Conservation (phyloP, 371 early-diverging fungal species). For the Chytridium lagenaria region DNA sequence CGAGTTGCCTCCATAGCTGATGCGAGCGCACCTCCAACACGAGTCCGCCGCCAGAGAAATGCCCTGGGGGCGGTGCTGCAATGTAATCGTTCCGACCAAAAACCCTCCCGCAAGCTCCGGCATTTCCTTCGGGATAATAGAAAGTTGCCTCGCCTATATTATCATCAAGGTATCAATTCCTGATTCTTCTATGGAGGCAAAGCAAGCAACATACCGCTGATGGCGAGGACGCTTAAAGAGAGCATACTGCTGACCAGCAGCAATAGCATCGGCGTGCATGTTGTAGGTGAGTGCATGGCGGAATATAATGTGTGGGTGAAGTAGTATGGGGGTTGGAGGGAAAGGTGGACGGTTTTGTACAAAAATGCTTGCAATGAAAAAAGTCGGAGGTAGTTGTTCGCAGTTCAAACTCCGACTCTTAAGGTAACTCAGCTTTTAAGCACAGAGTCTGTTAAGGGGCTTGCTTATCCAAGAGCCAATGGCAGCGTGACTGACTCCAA, state of each 20-base stretch:
- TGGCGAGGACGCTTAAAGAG: neutral
- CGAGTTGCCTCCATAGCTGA: conserved; percentile 1
- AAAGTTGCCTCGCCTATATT: neutral
- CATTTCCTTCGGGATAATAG: neutral
- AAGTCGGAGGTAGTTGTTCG: too few relatives aligned
- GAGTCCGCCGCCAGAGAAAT: neutral
- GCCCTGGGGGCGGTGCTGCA: neutral
- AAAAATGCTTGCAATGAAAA: too few relatives aligned
- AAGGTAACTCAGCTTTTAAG: too few relatives aligned
- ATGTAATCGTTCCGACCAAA: neutral
- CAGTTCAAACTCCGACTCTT: too few relatives aligned
- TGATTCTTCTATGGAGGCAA: neutral
- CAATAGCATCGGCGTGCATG: neutral
- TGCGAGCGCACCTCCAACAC: neutral
- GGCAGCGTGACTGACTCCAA: too few relatives aligned
- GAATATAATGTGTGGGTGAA: too few relatives aligned
- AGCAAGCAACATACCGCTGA: neutral
- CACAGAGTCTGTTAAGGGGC: too few relatives aligned
- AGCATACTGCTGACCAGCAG: neutral
- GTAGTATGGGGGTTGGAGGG: too few relatives aligned
- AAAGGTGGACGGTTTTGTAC: too few relatives aligned
- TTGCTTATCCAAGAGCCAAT: too few relatives aligned
- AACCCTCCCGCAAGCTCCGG: neutral
- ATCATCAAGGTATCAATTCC: neutral
- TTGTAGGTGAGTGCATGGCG: too few relatives aligned